Evolutionary conservation across 2,329 filamentous ascomycete genomes (phyloP), one percentile per base, ranked within the genome.

Genomic region (Cytospora leucostoma): DNA sequence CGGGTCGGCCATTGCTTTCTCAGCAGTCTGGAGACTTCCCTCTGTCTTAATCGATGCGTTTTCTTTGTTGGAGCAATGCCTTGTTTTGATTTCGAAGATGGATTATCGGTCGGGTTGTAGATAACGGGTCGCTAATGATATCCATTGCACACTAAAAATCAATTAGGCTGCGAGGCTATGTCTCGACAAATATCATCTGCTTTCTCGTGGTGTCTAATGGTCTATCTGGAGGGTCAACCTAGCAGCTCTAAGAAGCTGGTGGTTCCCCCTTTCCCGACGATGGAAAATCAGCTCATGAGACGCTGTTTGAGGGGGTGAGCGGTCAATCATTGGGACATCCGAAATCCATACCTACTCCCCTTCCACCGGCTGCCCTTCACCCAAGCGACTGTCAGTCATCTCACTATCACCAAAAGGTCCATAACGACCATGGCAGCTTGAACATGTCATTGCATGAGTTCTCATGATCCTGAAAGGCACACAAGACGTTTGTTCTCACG

Each of bases 381-480:
- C 27, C 27, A 27, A 27, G 4, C 27, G 27, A 27, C 27, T 4
- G 27, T 27, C 27, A 27, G 27, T 27, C 27, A 27, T 27, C 27
- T 27, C 27, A 4, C 27, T 27, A 27, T 27, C 27, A 27, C 4
- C 27, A 27, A 27, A 27, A 27, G 27, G 27, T 27, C 27, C 27
- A 27, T 27, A 27, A 27, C 27, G 27, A 37, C 7, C 6, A 37
- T 11, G n/a, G 44, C 44, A 47, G n/a, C 8, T 2, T 47, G 12
- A 19, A 19, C 44, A 21, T 21, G 44, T 52, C 21, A 27, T 52
- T 10, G 33, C 33, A n/a, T 38, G 37, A 61, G 59, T 12, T 38
- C 13, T 37, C 44, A 52, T 21, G 33, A 52, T 47, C 51, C 51
- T 21, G 44, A 34, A 52, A 47, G 51, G n/a, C n/a, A 47, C 53